Conservation (phyloP, 2,329 filamentous ascomycete genomes). For the Lachnellula occidentalis region DNA sequence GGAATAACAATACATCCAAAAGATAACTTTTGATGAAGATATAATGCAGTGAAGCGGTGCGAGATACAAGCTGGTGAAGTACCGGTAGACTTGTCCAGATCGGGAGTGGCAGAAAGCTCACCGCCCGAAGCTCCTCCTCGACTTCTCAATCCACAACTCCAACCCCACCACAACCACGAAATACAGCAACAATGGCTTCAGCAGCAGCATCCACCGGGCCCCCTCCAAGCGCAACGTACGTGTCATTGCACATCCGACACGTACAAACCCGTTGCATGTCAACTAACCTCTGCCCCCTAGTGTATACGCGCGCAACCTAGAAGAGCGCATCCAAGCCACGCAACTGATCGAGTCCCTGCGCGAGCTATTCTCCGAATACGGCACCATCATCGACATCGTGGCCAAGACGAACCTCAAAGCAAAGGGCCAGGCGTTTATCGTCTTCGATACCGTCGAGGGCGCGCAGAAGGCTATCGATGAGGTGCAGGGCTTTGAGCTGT, state of each 20-base stretch:
- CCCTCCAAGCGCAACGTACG: constrained; percentile 58
- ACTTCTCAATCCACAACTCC: not conserved
- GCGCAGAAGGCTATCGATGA: constrained; percentile 80
- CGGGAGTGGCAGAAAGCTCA: too few species aligned
- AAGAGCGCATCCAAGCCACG: constrained; percentile 84
- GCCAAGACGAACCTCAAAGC: constrained; percentile 86
- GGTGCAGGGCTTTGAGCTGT: constrained; percentile 86
- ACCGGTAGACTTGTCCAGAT: too few species aligned
- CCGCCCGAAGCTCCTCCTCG: too few species aligned
- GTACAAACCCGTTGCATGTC: constrained; percentile 27
- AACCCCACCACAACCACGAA: not conserved
- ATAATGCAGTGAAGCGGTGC: too few species aligned
- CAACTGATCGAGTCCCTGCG: constrained; percentile 66
- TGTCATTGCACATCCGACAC: constrained; percentile 69
- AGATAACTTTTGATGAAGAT: too few species aligned
- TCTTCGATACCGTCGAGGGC: constrained; percentile 78
- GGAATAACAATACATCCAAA: too few species aligned
- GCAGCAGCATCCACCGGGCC: constrained; percentile 8
- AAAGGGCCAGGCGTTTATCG: constrained; percentile 92
- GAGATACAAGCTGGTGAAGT: too few species aligned
- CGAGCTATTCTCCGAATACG: constrained; percentile 84
- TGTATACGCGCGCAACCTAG: constrained; percentile 75
- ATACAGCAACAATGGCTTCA: not conserved
- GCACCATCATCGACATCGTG: constrained; percentile 75
- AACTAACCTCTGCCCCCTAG: constrained; percentile 35